Evolutionary conservation across 1,284 basidiomycete genomes (phyloP).

Genomic region (Melampsora americana): DNA sequence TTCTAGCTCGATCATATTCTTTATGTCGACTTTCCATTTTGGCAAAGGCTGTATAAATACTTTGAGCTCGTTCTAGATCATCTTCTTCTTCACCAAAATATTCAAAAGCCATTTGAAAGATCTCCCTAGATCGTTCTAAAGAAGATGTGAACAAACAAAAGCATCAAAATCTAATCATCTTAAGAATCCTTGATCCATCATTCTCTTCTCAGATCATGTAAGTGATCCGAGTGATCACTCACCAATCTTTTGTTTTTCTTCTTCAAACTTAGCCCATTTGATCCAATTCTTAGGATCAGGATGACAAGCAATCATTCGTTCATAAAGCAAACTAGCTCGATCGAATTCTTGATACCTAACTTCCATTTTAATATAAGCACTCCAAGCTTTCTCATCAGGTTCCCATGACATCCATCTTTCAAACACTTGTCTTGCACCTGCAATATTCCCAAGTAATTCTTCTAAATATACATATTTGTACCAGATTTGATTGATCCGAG

Average conservation of each 20-base stretch:
- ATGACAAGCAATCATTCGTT: slow-evolving; percentile 86
- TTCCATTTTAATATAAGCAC: slow-evolving; percentile 96
- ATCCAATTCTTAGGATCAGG: slow-evolving; percentile 96
- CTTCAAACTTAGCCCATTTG: slow-evolving; percentile 93
- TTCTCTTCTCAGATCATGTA: neutral
- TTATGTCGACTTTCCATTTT: slow-evolving; percentile 96
- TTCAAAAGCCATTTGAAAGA: slow-evolving; percentile 93
- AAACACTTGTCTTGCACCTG: slow-evolving; percentile 93
- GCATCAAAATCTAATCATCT: neutral
- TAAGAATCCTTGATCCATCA: too few species aligned
- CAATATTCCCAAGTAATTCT: slow-evolving; percentile 90
- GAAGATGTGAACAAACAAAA: neutral
- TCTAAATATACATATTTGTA: slow-evolving; percentile 94
- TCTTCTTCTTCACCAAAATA: slow-evolving; percentile 97
- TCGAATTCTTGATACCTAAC: slow-evolving; percentile 87
- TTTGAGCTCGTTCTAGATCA: slow-evolving; percentile 94
- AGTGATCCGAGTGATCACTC: slow-evolving; percentile 16
- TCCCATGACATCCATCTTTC: slow-evolving; percentile 99
- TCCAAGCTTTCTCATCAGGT: slow-evolving; percentile 99
- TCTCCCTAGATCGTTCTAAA: slow-evolving; percentile 82
- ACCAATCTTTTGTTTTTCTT: slow-evolving; percentile 71
- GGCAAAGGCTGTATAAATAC: slow-evolving; percentile 90
- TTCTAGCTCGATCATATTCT: slow-evolving; percentile 91
- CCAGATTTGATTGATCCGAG: slow-evolving; percentile 70
- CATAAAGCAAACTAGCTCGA: slow-evolving; percentile 86